Conservation (phyloP, 371 early-diverging fungal genomes). For the Sanchytrium tribonematis region DNA sequence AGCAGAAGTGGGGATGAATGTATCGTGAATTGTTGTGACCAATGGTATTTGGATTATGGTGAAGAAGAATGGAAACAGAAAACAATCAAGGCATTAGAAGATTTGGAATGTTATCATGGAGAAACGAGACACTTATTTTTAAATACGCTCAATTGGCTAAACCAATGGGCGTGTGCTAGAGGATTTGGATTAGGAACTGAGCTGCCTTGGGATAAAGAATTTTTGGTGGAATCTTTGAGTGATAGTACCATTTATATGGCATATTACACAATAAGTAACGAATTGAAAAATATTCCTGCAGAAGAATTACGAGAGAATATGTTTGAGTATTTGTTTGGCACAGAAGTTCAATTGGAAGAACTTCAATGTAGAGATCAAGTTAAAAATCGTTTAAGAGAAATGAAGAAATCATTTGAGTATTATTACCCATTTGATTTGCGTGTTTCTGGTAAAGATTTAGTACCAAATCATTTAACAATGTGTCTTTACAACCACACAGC, state of each 20-base stretch:
- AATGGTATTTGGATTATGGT: constrained; percentile 99
- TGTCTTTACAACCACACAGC: constrained; percentile 96
- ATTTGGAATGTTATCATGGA: constrained; percentile 46
- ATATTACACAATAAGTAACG: constrained; percentile 92
- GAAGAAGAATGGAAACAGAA: constrained; percentile 64
- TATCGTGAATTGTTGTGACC: constrained; percentile 88
- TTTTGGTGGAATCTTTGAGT: constrained; percentile 91
- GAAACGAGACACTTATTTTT: constrained; percentile 76
- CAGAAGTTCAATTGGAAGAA: neutral
- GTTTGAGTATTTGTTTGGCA: constrained; percentile 76
- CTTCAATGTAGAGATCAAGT: neutral
- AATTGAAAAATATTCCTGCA: constrained; percentile 47
- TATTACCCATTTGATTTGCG: constrained; percentile 97
- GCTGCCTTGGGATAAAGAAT: constrained; percentile 88
- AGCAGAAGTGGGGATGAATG: constrained; percentile 94
- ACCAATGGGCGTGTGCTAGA: constrained; percentile 97
- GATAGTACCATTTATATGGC: constrained; percentile 99
- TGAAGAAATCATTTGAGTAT: constrained; percentile 73
- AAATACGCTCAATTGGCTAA: constrained; percentile 77
- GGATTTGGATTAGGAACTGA: constrained; percentile 89
- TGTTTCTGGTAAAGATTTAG: constrained; percentile 93
- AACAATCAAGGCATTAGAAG: constrained; percentile 45
- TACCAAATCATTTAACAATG: constrained; percentile 96
- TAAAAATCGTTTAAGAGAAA: constrained; percentile 27
- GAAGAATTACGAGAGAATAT: constrained; percentile 74